Conservation (phyloP, 2,329 filamentous ascomycete genomes). For the Trichophaea hybrida region DNA sequence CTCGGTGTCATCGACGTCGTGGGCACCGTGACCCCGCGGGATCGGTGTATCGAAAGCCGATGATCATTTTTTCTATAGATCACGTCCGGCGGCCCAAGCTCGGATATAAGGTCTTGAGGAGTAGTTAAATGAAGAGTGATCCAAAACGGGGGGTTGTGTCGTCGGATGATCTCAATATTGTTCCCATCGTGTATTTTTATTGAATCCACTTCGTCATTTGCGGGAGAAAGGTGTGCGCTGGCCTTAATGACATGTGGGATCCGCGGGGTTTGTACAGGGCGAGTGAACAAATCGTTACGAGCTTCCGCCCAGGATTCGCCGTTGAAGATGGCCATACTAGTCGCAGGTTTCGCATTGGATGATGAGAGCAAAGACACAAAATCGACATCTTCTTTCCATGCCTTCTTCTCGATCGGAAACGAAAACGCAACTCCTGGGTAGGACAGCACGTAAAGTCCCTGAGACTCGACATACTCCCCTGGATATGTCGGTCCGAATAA, state of each 20-base stretch:
- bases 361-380: conserved; percentile 77
- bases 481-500: conserved; percentile 89
- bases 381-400: conserved; percentile 44
- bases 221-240: conserved; percentile 29
- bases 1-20: conserved; percentile 16
- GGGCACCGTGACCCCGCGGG: conserved; percentile 30
- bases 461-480: conserved; percentile 67
- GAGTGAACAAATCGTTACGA: conserved; percentile 60
- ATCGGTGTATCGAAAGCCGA: conserved; percentile 70
- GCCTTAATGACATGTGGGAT: conserved; percentile 46
- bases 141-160: conserved; percentile 51
- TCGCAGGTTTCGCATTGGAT: conserved; percentile 58
- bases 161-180: conserved; percentile 60
- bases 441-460: conserved; percentile 75
- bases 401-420: conserved; percentile 51
- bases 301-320: conserved; percentile 84
- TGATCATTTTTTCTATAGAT: conserved; percentile 87
- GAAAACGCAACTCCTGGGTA: conserved; percentile 91
- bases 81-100: conserved; percentile 82
- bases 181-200: conserved; percentile 59
- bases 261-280: conserved; percentile 56
- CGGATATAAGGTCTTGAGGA: conserved; percentile 77
- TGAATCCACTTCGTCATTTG: conserved; percentile 78
- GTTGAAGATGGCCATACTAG: conserved; percentile 78
- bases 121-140: conserved; percentile 74